phyloP scores from a whole-genome alignment of 768 basidiomycete genomes.

The Obba rivulosa region DNA sequence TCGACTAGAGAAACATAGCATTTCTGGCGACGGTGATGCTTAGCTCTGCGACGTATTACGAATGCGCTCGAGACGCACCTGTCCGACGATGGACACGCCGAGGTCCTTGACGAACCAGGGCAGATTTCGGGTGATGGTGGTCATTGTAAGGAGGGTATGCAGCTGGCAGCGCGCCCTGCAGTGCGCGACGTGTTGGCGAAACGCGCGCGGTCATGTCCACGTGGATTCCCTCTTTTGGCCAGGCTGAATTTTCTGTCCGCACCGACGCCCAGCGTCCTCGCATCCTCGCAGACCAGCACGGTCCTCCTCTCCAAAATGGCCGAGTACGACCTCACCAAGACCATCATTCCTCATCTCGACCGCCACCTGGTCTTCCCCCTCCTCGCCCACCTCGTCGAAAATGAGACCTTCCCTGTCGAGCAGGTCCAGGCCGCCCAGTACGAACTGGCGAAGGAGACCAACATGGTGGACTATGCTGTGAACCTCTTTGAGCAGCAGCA shows the following conservation, averaged over 20 bases:
- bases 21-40: conserved; percentile 43
- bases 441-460: conserved; percentile 95
- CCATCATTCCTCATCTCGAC: conserved; percentile 88
- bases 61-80: conserved; percentile 39
- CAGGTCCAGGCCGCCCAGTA: conserved; percentile 90
- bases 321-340: conserved; percentile 87
- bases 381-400: conserved; percentile 80
- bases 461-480: conserved; percentile 95
- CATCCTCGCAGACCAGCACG: conserved; percentile 6
- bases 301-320: conserved; percentile 48
- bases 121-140: conserved; percentile 74
- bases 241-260: conserved; percentile 12
- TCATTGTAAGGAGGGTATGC: conserved; percentile 41
- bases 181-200: conserved; percentile 5
- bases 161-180: background rate
- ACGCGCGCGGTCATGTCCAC: conserved; percentile 9
- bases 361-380: conserved; percentile 92
- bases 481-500: conserved; percentile 75
- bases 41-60: background rate
- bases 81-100: conserved; percentile 74
- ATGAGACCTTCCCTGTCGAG: conserved; percentile 66
- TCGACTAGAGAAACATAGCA: conserved; percentile 89
- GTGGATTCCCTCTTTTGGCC: conserved; percentile 10
- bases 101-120: conserved; percentile 82
- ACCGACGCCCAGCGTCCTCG: background rate